Evolutionary conservation across 805 yeast genomes (phyloP), one percentile per base, ranked within the genome.

Genomic region (Saccharomycopsis selenospora): DNA sequence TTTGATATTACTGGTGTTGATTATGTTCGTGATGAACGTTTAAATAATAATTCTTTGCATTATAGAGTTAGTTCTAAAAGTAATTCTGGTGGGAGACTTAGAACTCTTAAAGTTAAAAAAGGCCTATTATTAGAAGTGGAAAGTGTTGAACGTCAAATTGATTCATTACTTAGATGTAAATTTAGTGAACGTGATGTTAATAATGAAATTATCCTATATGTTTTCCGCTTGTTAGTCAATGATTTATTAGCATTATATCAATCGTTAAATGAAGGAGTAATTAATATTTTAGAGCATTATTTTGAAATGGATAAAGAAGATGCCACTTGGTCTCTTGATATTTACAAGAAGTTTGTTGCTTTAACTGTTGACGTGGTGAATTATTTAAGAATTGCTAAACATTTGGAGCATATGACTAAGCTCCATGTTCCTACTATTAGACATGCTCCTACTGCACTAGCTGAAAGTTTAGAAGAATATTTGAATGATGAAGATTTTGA

Each of bases 401-500:
- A 84, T 62, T 71, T 87, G 55, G 96, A 87, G 65, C 78, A 80
- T 60, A 78, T 89, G 10, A 89, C 97, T 2, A 89, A 89, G 59
- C 70, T 91, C 55, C 90, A 83, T 59, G 95, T 93, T 28, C 99
- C 99, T 30, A 90, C 95, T 11, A 90, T 93, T 53, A 87, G 87
- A 62, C 99, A 93, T 66, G 98, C 98, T 1, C 97, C 97, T 20
- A 90, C 97, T 2, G 93, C 95, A 23, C 72, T 93, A 55, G 85
- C 95, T 2, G 75, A 80, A 28, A 82, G 95, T 11, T 75, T 93
- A 53, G 93, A 88, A 61, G 96, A 90, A 57, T 95, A 91, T 63
- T 68, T 93, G 56, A 76, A 81, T 55, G 97, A 91, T 61, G 88
- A 90, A 6, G 81, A 82, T 57, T 88, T 88, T 65, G 96, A 88